Evolutionary conservation across 1,284 basidiomycete genomes (phyloP), one percentile per base, ranked within the genome.

Genomic region (Polyporus tsugae): DNA sequence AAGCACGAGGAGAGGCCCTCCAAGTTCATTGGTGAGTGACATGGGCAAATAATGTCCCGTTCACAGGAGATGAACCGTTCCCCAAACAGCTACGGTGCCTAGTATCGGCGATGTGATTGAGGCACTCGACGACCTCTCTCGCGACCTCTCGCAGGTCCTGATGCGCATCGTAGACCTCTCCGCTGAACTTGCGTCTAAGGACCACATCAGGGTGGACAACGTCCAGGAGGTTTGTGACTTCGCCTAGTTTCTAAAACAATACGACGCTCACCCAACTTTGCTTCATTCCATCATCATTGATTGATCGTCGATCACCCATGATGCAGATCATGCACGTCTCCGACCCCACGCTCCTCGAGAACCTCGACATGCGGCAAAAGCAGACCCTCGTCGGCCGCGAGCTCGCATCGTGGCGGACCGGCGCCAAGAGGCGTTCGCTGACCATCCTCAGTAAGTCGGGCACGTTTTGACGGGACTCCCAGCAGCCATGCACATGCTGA

Each of bases 41-140:
- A 11, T 6, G 5, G 11, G 6, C 9, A 25, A 22, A 22, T 11
- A 4, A 5, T 11, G 10, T 9, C 6, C n/a, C 22, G 10, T 9
- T 13, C n/a, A 15, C 4, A 11, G 4, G 13, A 22, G 6, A 0
- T 39, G n/a, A 35, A n/a, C 22, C 4, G 38, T 22, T 39, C 25
- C 22, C 38, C 9, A 38, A n/a, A 49, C 46, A 91, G 91, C 88
- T 2, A 89, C 89, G 5, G 87, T 92, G 22, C 94, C 95, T 9
- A 93, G 91, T 0, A 82, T 97, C 11, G 92, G 93, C 5, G 90
- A 94, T 70, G 87, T 90, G 0, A 84, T 95, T 25, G 88, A 90
- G 39, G 89, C 92, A 0, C 81, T 97, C 41, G 86, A 87, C 63
- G 84, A 87, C 65, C 81, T 93, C 3, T 87, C 88, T 46, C 82